Evolutionary conservation across 2,329 filamentous ascomycete species (phyloP).

Genomic region (Hawksworthiomyces lignivorus): DNA sequence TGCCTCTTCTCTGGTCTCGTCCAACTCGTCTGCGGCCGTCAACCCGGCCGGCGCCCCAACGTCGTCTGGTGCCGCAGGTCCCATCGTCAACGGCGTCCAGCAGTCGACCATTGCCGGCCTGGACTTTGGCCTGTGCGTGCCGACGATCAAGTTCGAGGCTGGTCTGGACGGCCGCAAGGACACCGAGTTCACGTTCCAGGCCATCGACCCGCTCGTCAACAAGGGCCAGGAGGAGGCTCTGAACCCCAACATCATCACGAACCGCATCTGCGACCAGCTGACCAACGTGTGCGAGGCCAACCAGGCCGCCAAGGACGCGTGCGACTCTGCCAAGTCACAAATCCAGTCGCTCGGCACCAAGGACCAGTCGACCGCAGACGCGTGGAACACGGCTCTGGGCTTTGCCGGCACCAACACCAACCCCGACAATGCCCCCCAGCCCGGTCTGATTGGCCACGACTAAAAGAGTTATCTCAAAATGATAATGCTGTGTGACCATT

Average conservation of each 20-base stretch:
- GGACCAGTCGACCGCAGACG: slow-evolving; percentile 29
- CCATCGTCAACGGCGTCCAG: slow-evolving; percentile 6
- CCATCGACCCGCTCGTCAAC: slow-evolving; percentile 53
- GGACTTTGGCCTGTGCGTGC: slow-evolving; percentile 48
- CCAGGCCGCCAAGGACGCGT: slow-evolving; percentile 47
- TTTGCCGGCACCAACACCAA: slow-evolving; percentile 31
- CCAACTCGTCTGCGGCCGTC: background rate
- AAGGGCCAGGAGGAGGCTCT: slow-evolving; percentile 59
- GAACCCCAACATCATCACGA: slow-evolving; percentile 68
- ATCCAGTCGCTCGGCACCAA: slow-evolving; percentile 24
- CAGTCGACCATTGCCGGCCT: slow-evolving; percentile 19
- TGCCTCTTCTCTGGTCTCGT: background rate
- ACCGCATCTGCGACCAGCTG: slow-evolving; percentile 63
- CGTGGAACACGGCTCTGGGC: slow-evolving; percentile 34
- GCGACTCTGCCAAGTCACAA: slow-evolving; percentile 41
- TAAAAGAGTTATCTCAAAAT: too few species aligned
- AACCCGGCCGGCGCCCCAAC: slow-evolving; percentile 1
- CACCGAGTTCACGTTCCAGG: slow-evolving; percentile 60
- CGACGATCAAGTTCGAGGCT: slow-evolving; percentile 51
- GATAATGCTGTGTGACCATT: too few species aligned
- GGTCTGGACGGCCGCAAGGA: slow-evolving; percentile 48
- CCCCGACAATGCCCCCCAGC: slow-evolving; percentile 30
- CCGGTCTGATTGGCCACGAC: slow-evolving; percentile 29
- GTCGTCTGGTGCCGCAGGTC: background rate
- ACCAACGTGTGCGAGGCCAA: slow-evolving; percentile 59